Evolutionary conservation across 2,329 filamentous ascomycete species (phyloP), one percentile per base, ranked within the genome.

Genomic region (Aspergillus japonicus): DNA sequence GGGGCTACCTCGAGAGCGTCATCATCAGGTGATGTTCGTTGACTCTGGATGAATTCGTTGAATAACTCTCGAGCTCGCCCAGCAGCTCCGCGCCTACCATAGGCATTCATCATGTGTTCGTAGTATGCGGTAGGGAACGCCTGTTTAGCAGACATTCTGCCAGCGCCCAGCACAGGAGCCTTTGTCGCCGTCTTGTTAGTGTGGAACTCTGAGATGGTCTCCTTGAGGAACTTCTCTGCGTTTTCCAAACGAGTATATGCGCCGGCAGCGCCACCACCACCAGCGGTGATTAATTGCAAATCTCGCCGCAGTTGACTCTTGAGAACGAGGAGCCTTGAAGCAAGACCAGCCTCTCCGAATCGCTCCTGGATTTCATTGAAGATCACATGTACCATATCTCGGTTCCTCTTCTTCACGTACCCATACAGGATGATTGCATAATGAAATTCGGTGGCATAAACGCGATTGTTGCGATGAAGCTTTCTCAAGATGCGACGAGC

Each of bases 71-170:
- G 75, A 16, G 85, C 83, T 5, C 80, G 78, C 3, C 77, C 70
- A 57, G 79, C 78, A 11, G 81, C 79, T 33, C 78, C 76, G 24
- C 75, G 73, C 19, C 73, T 71, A 12, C 80, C 81, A 66, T 87
- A 84, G 5, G 85, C 76, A 49, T 82, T 83, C 64, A 89, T 81
- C 52, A 88, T 67, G 57, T 81, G 78, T 57, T 83, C 81, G 58
- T 85, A 82, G 66, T 85, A 85, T 16, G 81, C 73, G 4, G 80
- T 72, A 35, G 82, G 78, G 58, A 81, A 77, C 50, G 80, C 75
- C 33, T 79, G 73, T 48, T 79, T 70, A 21, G 75, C 60, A 12
- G 70, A 71, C 7, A 65, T 73, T 64, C 63, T 75, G 62, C 65
- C 58, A 2, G 71, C 66, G 12, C 72, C 73, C 24, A 69, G 69